A percentile compares a stretch with the other conserved stretches of the same genome.
Conservation (phyloP, 441 rosid species). For the Gossypium trilobum region DNA sequence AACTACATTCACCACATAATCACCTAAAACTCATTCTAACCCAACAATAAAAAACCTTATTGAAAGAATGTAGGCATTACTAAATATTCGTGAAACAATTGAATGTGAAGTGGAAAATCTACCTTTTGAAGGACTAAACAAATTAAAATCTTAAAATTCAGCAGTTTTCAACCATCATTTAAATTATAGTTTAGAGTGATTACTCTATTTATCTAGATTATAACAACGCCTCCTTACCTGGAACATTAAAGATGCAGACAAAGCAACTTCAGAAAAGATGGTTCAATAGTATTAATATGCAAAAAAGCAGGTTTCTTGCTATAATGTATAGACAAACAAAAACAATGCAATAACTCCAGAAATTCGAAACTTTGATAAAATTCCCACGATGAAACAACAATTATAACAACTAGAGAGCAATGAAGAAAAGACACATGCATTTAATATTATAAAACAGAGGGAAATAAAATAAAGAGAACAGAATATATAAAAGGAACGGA, state of each 20-base stretch:
- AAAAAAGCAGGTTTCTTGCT: neutral
- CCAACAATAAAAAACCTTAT: neutral
- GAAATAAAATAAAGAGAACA: neutral
- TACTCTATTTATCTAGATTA: neutral
- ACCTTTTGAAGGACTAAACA: neutral
- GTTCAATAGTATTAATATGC: neutral
- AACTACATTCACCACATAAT: neutral
- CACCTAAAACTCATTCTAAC: constrained; percentile 8
- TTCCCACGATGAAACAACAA: neutral
- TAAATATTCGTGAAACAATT: neutral
- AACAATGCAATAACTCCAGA: neutral
- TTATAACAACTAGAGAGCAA: neutral
- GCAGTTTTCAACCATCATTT: constrained; percentile 4
- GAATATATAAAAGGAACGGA: neutral
- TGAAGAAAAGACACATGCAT: neutral
- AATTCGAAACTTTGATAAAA: neutral
- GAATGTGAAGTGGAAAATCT: neutral
- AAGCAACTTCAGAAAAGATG: constrained; percentile 2
- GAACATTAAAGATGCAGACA: neutral
- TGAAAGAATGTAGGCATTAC: neutral
- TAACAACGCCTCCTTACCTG: neutral
- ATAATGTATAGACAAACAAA: neutral
- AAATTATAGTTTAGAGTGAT: constrained; percentile 8
- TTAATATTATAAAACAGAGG: neutral
- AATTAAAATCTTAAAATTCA: neutral